These are phyloP conservation scores for Lentinus brumalis DNA, from an alignment of 768 basidiomycete species.

Conservation along the genomic window DNA sequence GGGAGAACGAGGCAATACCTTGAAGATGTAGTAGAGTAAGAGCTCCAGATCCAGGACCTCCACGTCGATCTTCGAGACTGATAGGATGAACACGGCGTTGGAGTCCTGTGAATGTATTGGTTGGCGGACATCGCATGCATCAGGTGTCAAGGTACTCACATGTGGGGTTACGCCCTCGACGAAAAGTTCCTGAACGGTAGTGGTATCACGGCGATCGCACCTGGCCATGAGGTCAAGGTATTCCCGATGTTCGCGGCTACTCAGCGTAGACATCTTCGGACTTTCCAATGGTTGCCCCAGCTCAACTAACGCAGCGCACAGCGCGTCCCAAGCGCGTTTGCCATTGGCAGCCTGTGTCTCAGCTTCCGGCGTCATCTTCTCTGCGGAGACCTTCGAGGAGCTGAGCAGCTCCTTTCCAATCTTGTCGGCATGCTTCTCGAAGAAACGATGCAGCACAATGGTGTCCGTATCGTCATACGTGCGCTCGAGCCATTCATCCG, in stretches of 20 bases:
- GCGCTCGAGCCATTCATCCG: conserved; percentile 74
- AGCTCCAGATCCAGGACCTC: conserved; percentile 80
- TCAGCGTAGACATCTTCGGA: conserved; percentile 55
- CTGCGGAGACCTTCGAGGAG: conserved; percentile 54
- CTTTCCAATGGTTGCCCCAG: conserved; percentile 69
- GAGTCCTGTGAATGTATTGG: conserved; percentile 35
- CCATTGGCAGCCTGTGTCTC: conserved; percentile 63
- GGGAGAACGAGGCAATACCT: conserved; percentile 43
- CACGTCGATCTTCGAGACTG: conserved; percentile 71
- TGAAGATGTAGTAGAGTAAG: conserved; percentile 76
- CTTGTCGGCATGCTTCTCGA: conserved; percentile 83
- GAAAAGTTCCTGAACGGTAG: conserved; percentile 69
- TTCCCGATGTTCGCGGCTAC: conserved; percentile 57
- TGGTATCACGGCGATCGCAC: conserved; percentile 58
- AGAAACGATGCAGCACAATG: conserved; percentile 81
- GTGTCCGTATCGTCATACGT: conserved; percentile 83
- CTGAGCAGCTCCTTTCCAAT: conserved; percentile 86
- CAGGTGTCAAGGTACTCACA: background rate
- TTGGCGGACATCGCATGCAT: background rate
- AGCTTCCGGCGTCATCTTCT: conserved; percentile 23
- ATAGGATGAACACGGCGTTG: conserved; percentile 59
- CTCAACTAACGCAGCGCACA: conserved; percentile 80
- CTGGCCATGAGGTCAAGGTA: conserved; percentile 70
- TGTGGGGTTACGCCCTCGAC: conserved; percentile 42
- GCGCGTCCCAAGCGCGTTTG: conserved; percentile 81